Conservation (phyloP, 1,139 yeast species). For the Zygosaccharomyces sapae region DNA sequence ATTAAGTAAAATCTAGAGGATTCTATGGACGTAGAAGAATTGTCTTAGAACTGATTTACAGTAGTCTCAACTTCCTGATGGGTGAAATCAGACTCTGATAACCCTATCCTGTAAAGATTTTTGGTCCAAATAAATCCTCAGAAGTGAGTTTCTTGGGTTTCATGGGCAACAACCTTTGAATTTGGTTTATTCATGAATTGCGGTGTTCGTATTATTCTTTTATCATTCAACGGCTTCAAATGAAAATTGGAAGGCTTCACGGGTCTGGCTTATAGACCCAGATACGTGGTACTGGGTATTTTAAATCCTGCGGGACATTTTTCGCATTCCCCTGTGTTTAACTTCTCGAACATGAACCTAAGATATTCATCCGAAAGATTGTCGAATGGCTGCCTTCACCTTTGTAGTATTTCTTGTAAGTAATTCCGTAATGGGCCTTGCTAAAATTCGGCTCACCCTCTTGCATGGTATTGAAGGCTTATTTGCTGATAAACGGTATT, state of each 20-base stretch:
- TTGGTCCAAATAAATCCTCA: slow-evolving; percentile 35
- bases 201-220: slow-evolving; percentile 48
- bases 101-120: slow-evolving; percentile 44
- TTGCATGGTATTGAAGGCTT: too few relatives aligned
- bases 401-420: not conserved
- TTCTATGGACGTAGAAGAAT: slow-evolving; percentile 47
- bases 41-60: slow-evolving; percentile 52
- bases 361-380: not conserved
- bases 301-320: not conserved
- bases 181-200: slow-evolving; percentile 33
- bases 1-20: slow-evolving; percentile 54
- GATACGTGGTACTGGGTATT: not conserved
- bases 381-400: not conserved
- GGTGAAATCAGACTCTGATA: slow-evolving; percentile 53
- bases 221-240: slow-evolving; percentile 37
- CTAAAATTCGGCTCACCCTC: too few relatives aligned
- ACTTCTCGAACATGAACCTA: not conserved
- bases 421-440: not conserved
- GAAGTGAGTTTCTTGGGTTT: slow-evolving; percentile 4
- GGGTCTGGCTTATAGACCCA: not conserved
- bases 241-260: not conserved
- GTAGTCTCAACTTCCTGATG: slow-evolving; percentile 63
- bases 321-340: not conserved
- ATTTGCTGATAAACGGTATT: too few relatives aligned
- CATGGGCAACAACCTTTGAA: slow-evolving; percentile 4